Evolutionary conservation across 345 rosid genomes (phyloP), one percentile per base, ranked within the genome.

Genomic region (Anastatica hierochuntica): DNA sequence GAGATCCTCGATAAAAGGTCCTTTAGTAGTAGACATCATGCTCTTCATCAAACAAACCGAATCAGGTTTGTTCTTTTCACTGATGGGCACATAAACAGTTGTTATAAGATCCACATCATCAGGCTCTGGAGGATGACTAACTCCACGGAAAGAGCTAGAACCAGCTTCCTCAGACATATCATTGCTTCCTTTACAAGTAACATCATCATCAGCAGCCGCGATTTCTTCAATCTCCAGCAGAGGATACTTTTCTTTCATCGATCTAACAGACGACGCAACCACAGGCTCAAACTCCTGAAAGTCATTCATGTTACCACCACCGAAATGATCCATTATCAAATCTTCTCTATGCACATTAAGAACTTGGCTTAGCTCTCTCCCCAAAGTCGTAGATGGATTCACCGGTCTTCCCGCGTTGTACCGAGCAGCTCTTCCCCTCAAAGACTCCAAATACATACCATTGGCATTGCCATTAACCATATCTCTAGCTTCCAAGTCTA

Each of bases 111-210:
- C 94, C 43, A 77, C 77, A 56, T 92, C 98, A 19, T 79, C 70
- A 14, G 98, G 98, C 57, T 92, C 98, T 0, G 84, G 84, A 49
- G 98, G 98, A 67, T 88, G 98, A 67, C 84, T 92, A 68, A 74
- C 98, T 38, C 98, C 95, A n/a, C 80, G 84, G 62, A 92, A 92
- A 10, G 76, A 78, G 70, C 75, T 75, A 4, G 88, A 62, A 26
- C 88, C 84, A 63, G 66, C 67, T 52, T 88, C 96, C 47, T 83
- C 96, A 46, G 72, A 66, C 41, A 74, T 75, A 68, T 83, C 84
- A 56, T 62, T 63, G 21, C 73, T 68, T 31, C 66, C 75, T 40
- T 80, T 79, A 41, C 69, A 77, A 33, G 66, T 52, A 37, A 75
- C 42, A 68, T 73, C 75, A 36, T 60, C 80, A 57, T 36, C 59